Percentiles rank a stretch among this genome's conserved stretches.
Evolutionary conservation across 2,329 filamentous ascomycete species (phyloP).

Genomic region (Arthrobotrys sphaeroides): DNA sequence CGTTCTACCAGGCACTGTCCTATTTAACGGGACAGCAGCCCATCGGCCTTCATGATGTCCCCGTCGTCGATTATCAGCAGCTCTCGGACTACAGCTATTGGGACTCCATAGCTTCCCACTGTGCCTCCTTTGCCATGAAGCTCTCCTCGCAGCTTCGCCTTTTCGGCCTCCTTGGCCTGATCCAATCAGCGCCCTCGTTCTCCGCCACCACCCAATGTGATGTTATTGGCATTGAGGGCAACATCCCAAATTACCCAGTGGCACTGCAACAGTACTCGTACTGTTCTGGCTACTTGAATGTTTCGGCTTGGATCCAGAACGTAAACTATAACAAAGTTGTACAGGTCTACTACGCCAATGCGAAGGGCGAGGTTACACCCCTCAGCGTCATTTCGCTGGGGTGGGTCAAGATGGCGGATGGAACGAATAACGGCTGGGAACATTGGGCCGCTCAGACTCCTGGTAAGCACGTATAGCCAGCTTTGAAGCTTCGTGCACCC

Average conservation of each 20-base stretch:
- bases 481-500: too few species aligned
- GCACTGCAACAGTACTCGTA: constrained; percentile 49
- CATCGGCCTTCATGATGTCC: constrained; percentile 25
- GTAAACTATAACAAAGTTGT: constrained; percentile 48
- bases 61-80: constrained; percentile 25
- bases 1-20: constrained; percentile 27
- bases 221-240: constrained; percentile 16
- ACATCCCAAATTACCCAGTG: constrained; percentile 45
- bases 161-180: constrained; percentile 26
- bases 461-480: constrained; percentile 8
- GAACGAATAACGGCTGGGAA: constrained; percentile 48
- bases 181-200: constrained; percentile 30
- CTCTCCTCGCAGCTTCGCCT: constrained; percentile 36
- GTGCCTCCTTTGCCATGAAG: constrained; percentile 44
- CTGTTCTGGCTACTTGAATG: constrained; percentile 47
- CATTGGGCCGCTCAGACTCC: constrained; percentile 48
- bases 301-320: constrained; percentile 45
- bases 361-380: constrained; percentile 23
- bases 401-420: constrained; percentile 44
- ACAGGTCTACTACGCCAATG: constrained; percentile 50
- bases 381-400: constrained; percentile 41
- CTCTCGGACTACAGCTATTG: constrained; percentile 43
- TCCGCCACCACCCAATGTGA: constrained; percentile 23
- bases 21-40: constrained; percentile 47
- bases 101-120: constrained; percentile 35